Percentiles rank a stretch among this genome's conserved stretches.
These are phyloP conservation scores for Rhizophora apiculata DNA, from an alignment of 345 rosid species.

Conservation along the genomic window DNA sequence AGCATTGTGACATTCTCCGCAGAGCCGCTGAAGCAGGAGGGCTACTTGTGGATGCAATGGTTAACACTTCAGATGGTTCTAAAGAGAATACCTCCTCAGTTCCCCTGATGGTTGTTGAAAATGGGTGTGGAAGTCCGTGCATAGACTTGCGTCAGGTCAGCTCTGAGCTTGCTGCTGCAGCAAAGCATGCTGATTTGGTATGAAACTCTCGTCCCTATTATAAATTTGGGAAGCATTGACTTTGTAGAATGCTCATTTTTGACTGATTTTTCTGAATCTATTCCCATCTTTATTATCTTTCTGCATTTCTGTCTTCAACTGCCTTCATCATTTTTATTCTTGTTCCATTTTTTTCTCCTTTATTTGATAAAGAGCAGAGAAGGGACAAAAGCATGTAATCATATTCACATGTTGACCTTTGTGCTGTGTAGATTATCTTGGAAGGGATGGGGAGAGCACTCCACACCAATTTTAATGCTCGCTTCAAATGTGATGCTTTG, in stretches of 20 bases:
- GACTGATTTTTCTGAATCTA: neutral
- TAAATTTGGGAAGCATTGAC: neutral
- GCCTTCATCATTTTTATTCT: neutral
- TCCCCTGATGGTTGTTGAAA: constrained; percentile 97
- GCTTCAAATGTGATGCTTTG: constrained; percentile 76
- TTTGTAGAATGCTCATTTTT: neutral
- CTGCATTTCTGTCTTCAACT: neutral
- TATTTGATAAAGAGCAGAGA: neutral
- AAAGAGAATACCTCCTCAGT: constrained; percentile 65
- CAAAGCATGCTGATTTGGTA: constrained; percentile 96
- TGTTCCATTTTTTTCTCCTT: neutral
- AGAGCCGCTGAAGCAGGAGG: constrained; percentile 97
- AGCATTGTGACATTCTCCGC: constrained; percentile 95
- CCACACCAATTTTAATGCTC: constrained; percentile 84
- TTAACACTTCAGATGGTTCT: constrained; percentile 48
- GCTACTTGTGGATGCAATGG: constrained; percentile 92
- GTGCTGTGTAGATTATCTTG: constrained; percentile 60
- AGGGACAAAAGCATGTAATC: neutral
- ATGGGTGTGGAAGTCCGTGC: constrained; percentile 99
- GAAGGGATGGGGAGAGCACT: constrained; percentile 99
- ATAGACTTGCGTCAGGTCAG: constrained; percentile 97
- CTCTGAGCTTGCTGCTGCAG: constrained; percentile 96
- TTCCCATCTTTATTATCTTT: neutral
- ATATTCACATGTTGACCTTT: constrained; percentile 4
- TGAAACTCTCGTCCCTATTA: constrained; percentile 13